Percentiles rank a stretch among this genome's conserved stretches.
These are phyloP conservation scores for Geum urbanum DNA, from an alignment of 306 rosid genomes.

Conservation along the genomic window DNA sequence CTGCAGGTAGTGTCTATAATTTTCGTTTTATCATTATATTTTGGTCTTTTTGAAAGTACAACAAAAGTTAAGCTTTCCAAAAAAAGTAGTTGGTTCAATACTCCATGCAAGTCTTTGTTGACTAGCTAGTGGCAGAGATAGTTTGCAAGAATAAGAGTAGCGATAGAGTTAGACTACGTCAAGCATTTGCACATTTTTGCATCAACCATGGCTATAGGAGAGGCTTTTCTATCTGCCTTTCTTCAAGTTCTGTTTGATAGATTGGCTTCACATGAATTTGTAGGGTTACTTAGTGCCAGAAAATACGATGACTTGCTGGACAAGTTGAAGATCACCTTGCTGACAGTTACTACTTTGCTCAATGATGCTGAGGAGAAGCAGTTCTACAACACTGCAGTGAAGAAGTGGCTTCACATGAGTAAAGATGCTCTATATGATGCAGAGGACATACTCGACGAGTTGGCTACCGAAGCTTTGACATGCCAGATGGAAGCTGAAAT, in stretches of 20 bases:
- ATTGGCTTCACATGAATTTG: conserved; percentile 31
- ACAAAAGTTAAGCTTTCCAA: no score
- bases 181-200: no score
- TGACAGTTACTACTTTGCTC: conserved; percentile 22
- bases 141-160: no score
- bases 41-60: no score
- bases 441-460: conserved; percentile 31
- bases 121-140: no score
- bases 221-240: conserved; percentile 35
- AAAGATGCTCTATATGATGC: conserved; percentile 30
- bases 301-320: conserved; percentile 27
- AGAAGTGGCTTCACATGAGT: conserved; percentile 30
- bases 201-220: conserved; percentile 29
- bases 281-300: conserved; percentile 6
- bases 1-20: no score
- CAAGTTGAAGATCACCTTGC: conserved; percentile 22
- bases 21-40: no score
- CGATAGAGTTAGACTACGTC: no score
- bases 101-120: no score
- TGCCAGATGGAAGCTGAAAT: conserved; percentile 17
- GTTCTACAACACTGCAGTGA: conserved; percentile 20
- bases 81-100: no score
- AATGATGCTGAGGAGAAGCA: conserved; percentile 35
- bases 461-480: conserved; percentile 21
- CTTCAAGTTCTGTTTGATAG: conserved; percentile 28